Base-by-base conservation (phyloP, 2,329 filamentous ascomycete species). In the Aspergillus eucalypticola region DNA sequence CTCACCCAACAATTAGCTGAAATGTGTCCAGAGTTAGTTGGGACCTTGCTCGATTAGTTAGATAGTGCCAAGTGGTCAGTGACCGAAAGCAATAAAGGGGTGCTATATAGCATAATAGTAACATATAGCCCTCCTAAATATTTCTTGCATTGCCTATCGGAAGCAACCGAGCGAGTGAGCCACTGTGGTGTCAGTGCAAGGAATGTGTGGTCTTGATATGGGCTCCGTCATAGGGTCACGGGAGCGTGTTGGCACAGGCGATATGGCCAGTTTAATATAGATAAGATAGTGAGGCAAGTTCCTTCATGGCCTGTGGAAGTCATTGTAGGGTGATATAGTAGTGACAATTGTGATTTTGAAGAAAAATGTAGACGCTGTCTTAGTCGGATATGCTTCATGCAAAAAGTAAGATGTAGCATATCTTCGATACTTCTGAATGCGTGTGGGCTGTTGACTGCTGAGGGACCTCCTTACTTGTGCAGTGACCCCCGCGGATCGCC, bases 401-500 rank as follows among this genome's bases (percentile, higher is more conserved):
- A 23, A 13, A 6, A 44, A 19, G 13, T 10, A 23, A 44, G 8
- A 44, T 7, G 21, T 44, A 23, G 41, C 41, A 44, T 44, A 7
- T 44, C 17, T 19, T 23, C 21, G 10, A 42, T 11, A 23, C 11
- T 23, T 44, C 41, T 44, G 19, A 21, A 44, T 44, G 41, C 41
- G 23, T 29, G 44, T 49, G 44, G 32, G 32, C 44, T 27, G 44
- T 49, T 49, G 23, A 13, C 15, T 49, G 21, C 19, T 8, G 8
- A 49, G 27, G 13, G 19, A 44, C 46, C 46, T 50, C 46, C 46
- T 50, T 50, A 50, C 46, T 44, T 19, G 46, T 50, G 46, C 46
- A 29, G 46, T 50, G 23, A 29, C 46, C 46, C 46, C 46, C 46
- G 46, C 46, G 46, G 46, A 50, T 50, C 46, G 46, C 46, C 23